Base-by-base conservation (phyloP, 306 rosid species). In the Inga laurina region DNA sequence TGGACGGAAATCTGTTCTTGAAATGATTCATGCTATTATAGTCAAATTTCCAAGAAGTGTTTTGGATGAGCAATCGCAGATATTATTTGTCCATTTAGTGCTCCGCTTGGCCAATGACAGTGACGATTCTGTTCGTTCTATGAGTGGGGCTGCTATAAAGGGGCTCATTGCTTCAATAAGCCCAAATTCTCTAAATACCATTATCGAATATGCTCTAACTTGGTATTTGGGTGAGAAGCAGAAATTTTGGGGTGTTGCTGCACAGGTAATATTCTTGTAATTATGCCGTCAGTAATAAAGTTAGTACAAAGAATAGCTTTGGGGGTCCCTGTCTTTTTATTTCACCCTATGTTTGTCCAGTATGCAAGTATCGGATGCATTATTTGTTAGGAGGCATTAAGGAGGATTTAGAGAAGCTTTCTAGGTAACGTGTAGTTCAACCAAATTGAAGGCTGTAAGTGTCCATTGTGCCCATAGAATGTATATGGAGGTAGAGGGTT, bases 1-100 rank as follows among this genome's bases (percentile, higher is more conserved):
- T 76, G 99, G 99, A 74, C 89, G 99, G 59, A 91, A 89, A 84
- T 86, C 99, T 77, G 92, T 92, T 85, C 97, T 95, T 18, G 98
- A 95, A 86, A 95, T 96, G 99, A 91, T 96, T 74, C 88, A 90
- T 84, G 88, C 93, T 79, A 86, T 92, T 84, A 85, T 93, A 8
- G 88, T 86, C 59, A 96, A 96, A 80, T 92, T 91, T 89, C 98
- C 99, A 13, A 79, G 3, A 77, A 86, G 76, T 73, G 88, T 88
- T 82, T 90, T 96, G 90, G 97, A 96, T 78, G 91, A 87, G 83
- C 93, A 91, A 68, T 92, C 98, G 22, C 92, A 90, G 84, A 90
- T 86, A 16, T 83, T 96, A 69, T 96, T 93, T 90, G 84, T 93
- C 62, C 92, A 91, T 85, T 88, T 96, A 91, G 99, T 96, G 64